These are phyloP conservation scores for Aspergillus phoenicis DNA, from an alignment of 2,329 filamentous ascomycete genomes.

Conservation along the genomic window DNA sequence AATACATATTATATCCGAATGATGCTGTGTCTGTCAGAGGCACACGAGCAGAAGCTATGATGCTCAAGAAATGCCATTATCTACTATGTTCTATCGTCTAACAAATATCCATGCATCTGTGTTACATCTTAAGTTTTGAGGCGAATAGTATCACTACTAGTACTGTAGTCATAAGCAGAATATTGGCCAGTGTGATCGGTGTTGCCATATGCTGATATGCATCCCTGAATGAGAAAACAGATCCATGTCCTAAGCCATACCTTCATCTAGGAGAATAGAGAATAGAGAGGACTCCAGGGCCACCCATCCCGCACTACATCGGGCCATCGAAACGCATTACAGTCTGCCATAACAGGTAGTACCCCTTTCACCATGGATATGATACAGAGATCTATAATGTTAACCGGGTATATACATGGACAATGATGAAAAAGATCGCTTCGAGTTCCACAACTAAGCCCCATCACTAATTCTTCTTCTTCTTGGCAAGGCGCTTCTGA, in stretches of 20 bases:
- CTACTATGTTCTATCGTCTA: too few relatives aligned
- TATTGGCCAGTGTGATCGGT: too few relatives aligned
- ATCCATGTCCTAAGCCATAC: too few relatives aligned
- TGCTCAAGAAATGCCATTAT: neutral
- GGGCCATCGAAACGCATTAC: neutral
- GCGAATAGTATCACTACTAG: too few relatives aligned
- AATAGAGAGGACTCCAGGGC: neutral
- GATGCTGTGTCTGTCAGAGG: neutral
- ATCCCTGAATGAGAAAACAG: too few relatives aligned
- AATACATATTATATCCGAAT: neutral
- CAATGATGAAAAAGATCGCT: constrained; percentile 14
- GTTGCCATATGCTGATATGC: too few relatives aligned
- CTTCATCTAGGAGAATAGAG: too few relatives aligned
- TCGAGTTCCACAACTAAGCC: constrained; percentile 7
- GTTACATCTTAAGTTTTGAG: too few relatives aligned
- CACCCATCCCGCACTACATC: neutral
- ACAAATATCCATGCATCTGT: too few relatives aligned
- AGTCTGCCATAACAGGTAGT: neutral
- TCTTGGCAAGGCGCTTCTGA: constrained; percentile 78
- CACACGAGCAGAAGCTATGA: constrained; percentile 3
- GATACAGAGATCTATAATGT: constrained; percentile 9
- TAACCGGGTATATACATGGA: constrained; percentile 24
- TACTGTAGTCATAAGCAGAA: too few relatives aligned
- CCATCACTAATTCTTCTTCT: constrained; percentile 55
- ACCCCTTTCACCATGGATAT: constrained; percentile 10